Evolutionary conservation across 2,329 filamentous ascomycete species (phyloP).

Genomic region (Fulvia fulva): DNA sequence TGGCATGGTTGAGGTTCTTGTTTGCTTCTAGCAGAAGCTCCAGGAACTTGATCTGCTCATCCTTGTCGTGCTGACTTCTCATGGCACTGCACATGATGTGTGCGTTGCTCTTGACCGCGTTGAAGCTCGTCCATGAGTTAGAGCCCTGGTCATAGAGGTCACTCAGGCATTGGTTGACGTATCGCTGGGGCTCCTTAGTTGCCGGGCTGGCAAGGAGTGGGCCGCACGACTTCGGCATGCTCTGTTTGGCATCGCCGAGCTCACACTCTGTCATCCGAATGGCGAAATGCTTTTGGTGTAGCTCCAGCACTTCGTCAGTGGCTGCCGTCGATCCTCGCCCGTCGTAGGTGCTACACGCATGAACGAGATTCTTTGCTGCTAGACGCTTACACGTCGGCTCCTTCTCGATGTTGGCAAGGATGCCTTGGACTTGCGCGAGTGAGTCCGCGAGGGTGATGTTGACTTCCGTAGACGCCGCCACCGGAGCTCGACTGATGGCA

Average conservation of each 20-base stretch:
- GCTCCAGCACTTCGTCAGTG: constrained; percentile 21
- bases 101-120: constrained; percentile 58
- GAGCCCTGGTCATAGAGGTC: constrained; percentile 44
- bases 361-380: constrained; percentile 50
- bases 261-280: constrained; percentile 62
- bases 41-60: constrained; percentile 24
- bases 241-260: constrained; percentile 49
- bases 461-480: not conserved
- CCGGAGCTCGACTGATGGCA: not conserved
- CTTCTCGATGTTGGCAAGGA: constrained; percentile 44
- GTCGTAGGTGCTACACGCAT: constrained; percentile 51
- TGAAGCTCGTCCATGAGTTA: constrained; percentile 61
- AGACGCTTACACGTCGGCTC: constrained; percentile 51
- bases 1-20: not conserved
- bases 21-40: constrained; percentile 10
- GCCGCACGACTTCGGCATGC: constrained; percentile 50
- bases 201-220: constrained; percentile 37
- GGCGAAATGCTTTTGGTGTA: constrained; percentile 54
- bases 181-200: constrained; percentile 10
- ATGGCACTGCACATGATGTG: constrained; percentile 60
- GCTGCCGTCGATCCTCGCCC: constrained; percentile 22
- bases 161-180: constrained; percentile 51
- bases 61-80: constrained; percentile 56
- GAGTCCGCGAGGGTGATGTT: constrained; percentile 3
- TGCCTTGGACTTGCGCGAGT: constrained; percentile 36